Evolutionary conservation across 2,329 filamentous ascomycete genomes (phyloP), one percentile per base, ranked within the genome.

Genomic region (Aureobasidium uvarum): DNA sequence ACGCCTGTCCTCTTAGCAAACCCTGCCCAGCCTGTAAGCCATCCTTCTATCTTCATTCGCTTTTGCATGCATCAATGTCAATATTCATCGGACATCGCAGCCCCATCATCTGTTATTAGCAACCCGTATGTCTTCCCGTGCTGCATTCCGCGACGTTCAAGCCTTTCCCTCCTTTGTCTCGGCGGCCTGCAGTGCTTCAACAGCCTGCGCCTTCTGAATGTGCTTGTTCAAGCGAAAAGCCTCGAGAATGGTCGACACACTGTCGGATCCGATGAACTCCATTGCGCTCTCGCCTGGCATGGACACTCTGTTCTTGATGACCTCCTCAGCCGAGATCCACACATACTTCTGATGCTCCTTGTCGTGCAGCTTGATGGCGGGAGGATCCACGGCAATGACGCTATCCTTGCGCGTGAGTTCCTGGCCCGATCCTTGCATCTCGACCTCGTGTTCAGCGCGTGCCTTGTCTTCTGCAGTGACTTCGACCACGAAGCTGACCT

Each of bases 241-340:
- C 20, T 67, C 63, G 33, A 68, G 39, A 31, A 69, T 65, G 20
- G 50, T 39, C 41, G 62, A 43, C 11, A 58, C 41, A n/a, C 45
- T 55, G 43, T 65, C 48, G 38, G 62, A 38, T 3, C 50, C 59
- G 11, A 78, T 73, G 46, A 76, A 78, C 23, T 64, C 66, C 16
- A 79, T 68, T 74, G 77, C 23, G 56, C 62, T 16, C 77, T 68
- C 73, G n/a, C 68, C 71, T 7, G 69, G 70, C 46, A 68, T 50
- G 18, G 41, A 11, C 50, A 62, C 38, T 45, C 41, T 43, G 60
- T 66, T 41, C 74, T 73, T 5, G 70, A 69, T 66, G 39, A 80
- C 67, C 56, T 81, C 77, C 2, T 79, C 74, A 64, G 80, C 77
- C 1, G 74, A 73, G 20, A 74, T 77, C 73, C 77, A 81, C 2